Evolutionary conservation across 2,329 filamentous ascomycete species (phyloP), one percentile per base, ranked within the genome.

Genomic region (Curvularia sp.): DNA sequence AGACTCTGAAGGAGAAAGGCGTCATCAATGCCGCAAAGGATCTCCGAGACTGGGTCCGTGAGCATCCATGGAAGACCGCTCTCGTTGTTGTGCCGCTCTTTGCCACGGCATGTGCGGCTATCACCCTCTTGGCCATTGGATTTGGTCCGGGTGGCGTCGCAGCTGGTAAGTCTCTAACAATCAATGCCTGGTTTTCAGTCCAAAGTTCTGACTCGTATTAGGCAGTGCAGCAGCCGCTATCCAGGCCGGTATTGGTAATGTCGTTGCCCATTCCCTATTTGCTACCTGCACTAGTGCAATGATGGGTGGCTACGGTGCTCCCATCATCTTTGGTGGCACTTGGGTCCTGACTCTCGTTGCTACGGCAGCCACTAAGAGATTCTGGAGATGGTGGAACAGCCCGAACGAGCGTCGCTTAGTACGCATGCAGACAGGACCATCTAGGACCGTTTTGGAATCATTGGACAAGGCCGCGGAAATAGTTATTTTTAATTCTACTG

Each of bases 231-330:
- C 67, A 1, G 69, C 72, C 0, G 58, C 43, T 1, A 63, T 67
- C 1, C 72, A 75, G 18, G 62, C 67, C 0, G 33, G 54, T 0
- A 69, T 68, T 7, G 70, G 68, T 3, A 66, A 49, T 12, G 65
- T 71, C 1, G 62, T 49, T 4, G 69, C 65, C 0, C 57, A 62
- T 15, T 66, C 65, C 0, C n/a, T 60, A 0, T 74, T 75, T 20
- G 65, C 71, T 1, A 52, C 57, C 2, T 53, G 69, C 3, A 66
- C 65, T 2, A 73, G 70, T 33, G 72, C 71, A 0, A 63, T 51
- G 4, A 75, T 71, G 68, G 67, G 57, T 5, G 72, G 72, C 0
- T 68, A 51, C 38, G 68, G 68, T 2, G 52, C 47, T 5, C 7
- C 28, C 2, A 52, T 66, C n/a, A 59, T 71, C 1, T 38, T 63